Conservation (phyloP, 495 filamentous ascomycete species). For the Tuber brumale region DNA sequence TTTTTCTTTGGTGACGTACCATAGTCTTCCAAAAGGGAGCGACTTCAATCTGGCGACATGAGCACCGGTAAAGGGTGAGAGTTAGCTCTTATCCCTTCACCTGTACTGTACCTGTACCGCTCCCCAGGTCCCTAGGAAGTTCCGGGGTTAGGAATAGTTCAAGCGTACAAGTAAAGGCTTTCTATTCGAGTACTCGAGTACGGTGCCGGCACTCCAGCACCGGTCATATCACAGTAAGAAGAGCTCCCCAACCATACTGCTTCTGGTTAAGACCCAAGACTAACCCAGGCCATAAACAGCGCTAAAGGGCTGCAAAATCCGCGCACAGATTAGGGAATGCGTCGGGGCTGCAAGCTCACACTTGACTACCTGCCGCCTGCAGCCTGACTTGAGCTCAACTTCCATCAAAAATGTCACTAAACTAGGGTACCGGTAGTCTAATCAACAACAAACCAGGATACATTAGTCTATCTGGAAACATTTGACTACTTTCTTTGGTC, state of each 20-base stretch:
- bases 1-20: neutral
- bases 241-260: too few species aligned
- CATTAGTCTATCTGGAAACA: neutral
- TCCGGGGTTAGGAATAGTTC: too few species aligned
- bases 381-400: neutral
- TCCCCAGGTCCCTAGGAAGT: too few species aligned
- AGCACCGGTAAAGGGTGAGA: neutral
- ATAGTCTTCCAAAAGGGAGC: neutral
- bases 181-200: too few species aligned
- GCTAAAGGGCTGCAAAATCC: too few species aligned
- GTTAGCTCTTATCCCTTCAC: neutral
- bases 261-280: too few species aligned
- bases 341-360: neutral
- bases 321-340: neutral
- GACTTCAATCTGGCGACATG: neutral
- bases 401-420: neutral
- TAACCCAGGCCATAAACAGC: too few species aligned
- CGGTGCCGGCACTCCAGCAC: too few species aligned
- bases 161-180: too few species aligned
- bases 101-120: too few species aligned
- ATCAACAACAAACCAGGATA: neutral
- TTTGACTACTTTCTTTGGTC: too few species aligned
- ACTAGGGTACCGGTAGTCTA: neutral
- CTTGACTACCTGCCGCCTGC: neutral
- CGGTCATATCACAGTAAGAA: too few species aligned